Evolutionary conservation across 208 protist genomes (phyloP).

Genomic region (Leishmania amazonensis): DNA sequence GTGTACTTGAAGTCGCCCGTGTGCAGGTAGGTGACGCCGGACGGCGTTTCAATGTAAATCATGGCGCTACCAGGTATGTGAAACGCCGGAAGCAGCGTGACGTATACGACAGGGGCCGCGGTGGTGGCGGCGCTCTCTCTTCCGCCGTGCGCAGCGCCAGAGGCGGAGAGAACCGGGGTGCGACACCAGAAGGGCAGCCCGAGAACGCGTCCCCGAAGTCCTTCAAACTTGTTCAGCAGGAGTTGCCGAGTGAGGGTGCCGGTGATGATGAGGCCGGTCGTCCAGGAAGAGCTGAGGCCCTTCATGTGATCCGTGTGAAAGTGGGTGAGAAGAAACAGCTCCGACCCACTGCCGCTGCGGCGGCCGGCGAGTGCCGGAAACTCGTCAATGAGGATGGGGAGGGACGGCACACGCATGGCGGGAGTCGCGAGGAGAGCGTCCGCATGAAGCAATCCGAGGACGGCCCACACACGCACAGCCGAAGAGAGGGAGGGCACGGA

Average conservation of each 20-base stretch:
- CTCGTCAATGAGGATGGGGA: conserved; percentile 62
- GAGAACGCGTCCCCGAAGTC: conserved; percentile 30
- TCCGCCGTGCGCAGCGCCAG: not conserved
- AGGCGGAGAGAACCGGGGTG: conserved; percentile 19
- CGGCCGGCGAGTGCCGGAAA: conserved; percentile 26
- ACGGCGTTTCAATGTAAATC: conserved; percentile 67
- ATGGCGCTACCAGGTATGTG: conserved; percentile 85
- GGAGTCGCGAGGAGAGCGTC: not conserved
- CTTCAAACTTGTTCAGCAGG: conserved; percentile 49
- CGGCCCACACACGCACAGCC: not conserved
- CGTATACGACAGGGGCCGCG: conserved; percentile 19
- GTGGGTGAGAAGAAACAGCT: conserved; percentile 75
- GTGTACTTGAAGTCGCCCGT: conserved; percentile 86
- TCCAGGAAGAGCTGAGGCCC: conserved; percentile 63
- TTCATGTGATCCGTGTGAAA: conserved; percentile 92
- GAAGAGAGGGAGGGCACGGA: not conserved
- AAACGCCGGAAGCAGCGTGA: conserved; percentile 62
- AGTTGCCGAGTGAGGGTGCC: conserved; percentile 59
- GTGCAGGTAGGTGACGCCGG: conserved; percentile 63
- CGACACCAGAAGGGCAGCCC: conserved; percentile 45
- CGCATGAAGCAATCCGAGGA: not conserved
- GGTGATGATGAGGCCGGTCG: conserved; percentile 59
- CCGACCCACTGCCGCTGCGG: not conserved
- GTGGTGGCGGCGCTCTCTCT: not conserved
- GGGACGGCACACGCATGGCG: conserved; percentile 51